Evolutionary conservation across 371 early-diverging fungal species (phyloP).

Genomic region (Blakeslea trispora): DNA sequence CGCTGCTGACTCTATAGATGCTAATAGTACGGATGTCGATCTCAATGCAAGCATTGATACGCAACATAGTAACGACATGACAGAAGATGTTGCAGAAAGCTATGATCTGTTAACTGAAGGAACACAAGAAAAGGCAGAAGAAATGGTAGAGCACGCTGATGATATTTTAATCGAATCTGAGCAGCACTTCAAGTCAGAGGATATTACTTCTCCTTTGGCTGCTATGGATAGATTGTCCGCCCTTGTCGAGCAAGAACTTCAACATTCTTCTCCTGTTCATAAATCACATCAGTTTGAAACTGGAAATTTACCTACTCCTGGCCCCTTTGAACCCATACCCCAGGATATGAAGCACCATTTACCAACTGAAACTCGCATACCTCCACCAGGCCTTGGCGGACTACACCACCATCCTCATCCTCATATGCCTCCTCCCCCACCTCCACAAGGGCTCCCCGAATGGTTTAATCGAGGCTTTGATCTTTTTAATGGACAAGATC

Average conservation of each 20-base stretch:
- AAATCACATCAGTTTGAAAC: conserved; percentile 13
- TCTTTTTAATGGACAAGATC: conserved; percentile 49
- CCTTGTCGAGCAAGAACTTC: conserved; percentile 32
- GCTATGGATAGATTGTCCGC: conserved; percentile 39
- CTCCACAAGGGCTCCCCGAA: conserved; percentile 22
- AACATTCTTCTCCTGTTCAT: conserved; percentile 17
- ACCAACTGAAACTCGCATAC: conserved; percentile 19
- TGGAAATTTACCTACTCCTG: not conserved
- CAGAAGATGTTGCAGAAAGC: conserved; percentile 7
- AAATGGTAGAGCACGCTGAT: not conserved
- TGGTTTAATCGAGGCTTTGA: conserved; percentile 45
- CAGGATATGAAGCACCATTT: conserved; percentile 8
- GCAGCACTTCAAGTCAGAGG: not conserved
- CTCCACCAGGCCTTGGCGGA: conserved; percentile 18
- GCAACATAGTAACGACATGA: conserved; percentile 2
- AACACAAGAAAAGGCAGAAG: not conserved
- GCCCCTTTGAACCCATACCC: not conserved
- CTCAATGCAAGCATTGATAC: conserved; percentile 11
- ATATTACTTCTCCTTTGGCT: conserved; percentile 26
- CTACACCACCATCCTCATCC: not conserved
- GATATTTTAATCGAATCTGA: not conserved
- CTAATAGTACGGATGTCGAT: too few species aligned
- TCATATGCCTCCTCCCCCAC: conserved; percentile 19
- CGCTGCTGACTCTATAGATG: not conserved
- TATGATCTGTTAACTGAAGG: not conserved